phyloP scores from a whole-genome alignment of 1,139 yeast species.

The Yamadazyma friedrichii region DNA sequence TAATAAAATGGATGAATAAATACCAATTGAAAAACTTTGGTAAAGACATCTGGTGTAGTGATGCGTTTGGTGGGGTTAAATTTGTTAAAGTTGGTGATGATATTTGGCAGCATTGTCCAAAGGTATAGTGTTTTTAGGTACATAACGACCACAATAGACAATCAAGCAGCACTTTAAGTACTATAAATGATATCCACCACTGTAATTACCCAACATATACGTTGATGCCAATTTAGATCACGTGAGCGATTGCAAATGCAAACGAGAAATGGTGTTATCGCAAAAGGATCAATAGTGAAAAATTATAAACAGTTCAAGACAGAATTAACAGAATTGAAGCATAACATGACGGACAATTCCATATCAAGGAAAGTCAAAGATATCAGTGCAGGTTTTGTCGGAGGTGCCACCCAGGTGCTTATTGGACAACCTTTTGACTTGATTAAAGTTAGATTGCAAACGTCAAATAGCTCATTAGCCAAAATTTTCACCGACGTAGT shows the following conservation, averaged over 20 bases:
- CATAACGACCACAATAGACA: too few species aligned
- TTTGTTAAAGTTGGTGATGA: slow-evolving; percentile 12
- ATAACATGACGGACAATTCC: slow-evolving; percentile 43
- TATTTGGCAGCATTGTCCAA: slow-evolving; percentile 6
- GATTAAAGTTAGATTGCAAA: slow-evolving; percentile 65
- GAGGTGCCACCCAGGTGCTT: slow-evolving; percentile 66
- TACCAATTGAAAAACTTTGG: slow-evolving; percentile 9
- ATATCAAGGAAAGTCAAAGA: slow-evolving; percentile 59
- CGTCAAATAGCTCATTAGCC: slow-evolving; percentile 35
- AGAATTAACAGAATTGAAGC: too few species aligned
- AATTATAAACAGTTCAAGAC: not conserved
- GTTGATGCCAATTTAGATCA: too few species aligned
- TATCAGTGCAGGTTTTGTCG: slow-evolving; percentile 50
- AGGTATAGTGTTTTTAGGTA: too few species aligned
- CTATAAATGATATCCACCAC: too few species aligned
- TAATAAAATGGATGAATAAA: slow-evolving; percentile 13
- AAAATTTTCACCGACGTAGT: slow-evolving; percentile 52
- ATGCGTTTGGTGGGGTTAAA: slow-evolving; percentile 7
- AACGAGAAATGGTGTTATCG: slow-evolving; percentile 6
- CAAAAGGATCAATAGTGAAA: not conserved
- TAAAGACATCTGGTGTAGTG: slow-evolving; percentile 12
- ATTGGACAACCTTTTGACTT: slow-evolving; percentile 77
- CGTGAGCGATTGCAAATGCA: not conserved
- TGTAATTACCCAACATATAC: too few species aligned
- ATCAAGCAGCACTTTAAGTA: too few species aligned